These are phyloP conservation scores for Geosmithia flava DNA, from an alignment of 2,329 filamentous ascomycete species.

Conservation along the genomic window DNA sequence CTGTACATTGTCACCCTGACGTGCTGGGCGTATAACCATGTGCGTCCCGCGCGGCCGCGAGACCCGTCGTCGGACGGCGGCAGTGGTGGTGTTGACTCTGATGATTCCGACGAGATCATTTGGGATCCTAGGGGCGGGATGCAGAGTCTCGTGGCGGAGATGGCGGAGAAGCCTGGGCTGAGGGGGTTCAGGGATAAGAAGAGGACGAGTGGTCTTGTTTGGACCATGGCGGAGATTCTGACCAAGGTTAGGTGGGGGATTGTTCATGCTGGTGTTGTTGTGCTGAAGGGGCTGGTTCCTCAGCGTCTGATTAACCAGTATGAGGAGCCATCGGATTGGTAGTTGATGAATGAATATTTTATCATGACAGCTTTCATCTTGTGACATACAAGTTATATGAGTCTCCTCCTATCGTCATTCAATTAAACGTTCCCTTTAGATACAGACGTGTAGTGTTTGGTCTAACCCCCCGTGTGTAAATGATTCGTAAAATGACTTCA, in stretches of 20 bases:
- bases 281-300: constrained; percentile 26
- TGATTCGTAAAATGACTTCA: too few species aligned
- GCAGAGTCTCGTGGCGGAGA: constrained; percentile 24
- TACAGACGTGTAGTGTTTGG: too few species aligned
- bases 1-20: constrained; percentile 46
- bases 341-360: not conserved
- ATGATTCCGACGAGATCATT: constrained; percentile 29
- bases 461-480: too few species aligned
- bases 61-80: constrained; percentile 6
- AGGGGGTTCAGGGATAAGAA: constrained; percentile 28
- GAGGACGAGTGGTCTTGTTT: constrained; percentile 35
- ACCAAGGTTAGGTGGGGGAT: constrained; percentile 49
- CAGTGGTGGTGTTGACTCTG: not conserved
- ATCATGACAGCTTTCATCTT: too few species aligned
- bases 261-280: constrained; percentile 47
- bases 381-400: too few species aligned
- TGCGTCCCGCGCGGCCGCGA: constrained; percentile 8
- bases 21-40: constrained; percentile 44
- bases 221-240: constrained; percentile 40
- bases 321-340: constrained; percentile 3
- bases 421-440: too few species aligned
- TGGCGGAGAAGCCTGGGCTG: constrained; percentile 21
- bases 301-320: constrained; percentile 15
- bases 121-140: constrained; percentile 38
- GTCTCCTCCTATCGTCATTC: too few species aligned